Evolutionary conservation across 805 yeast species (phyloP), one percentile per base, ranked within the genome.

Genomic region (Aciculoconidium aculeatum): DNA sequence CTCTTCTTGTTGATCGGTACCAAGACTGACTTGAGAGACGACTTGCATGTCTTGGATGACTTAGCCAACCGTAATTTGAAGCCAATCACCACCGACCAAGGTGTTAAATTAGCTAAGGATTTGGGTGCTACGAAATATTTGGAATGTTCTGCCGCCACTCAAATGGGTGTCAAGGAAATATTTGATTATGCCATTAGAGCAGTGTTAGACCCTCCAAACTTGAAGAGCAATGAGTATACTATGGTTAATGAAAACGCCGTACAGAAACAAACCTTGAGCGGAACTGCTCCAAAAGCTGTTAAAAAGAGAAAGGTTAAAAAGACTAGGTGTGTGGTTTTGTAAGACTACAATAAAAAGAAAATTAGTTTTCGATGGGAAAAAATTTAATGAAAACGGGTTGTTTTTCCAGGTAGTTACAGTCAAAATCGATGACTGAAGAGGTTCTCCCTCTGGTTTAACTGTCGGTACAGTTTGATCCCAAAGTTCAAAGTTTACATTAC

Each of bases 141-240:
- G 37, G 96, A 87, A 61, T 86, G 95, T 55, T 84, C 95, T 4
- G 95, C 96, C 6, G 81, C 88, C 8, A 80, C 90, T 12, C 95
- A 86, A 58, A 71, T 69, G 31, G 95, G 95, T 10, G 86, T 87
- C 26, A 81, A 80, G 49, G 81, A 80, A 32, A 81, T 86, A 5
- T 87, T 87, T 44, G 95, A 87, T 45, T 76, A 63, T 35, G 94
- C 95, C 7, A 85, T 86, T 21, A 72, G 76, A 38, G 67, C 79
- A 0, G 88, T 80, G 8, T 66, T 80, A 31, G 58, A 66, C 37
- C 76, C 78, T 16, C 72, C 77, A 11, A 46, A 45, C 29, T 34
- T 34, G 17, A 35, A 35, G 30, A 27, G 42, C 19, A 32, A 21
- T 23, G 28, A 31, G 8, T 27, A 32, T 30, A 34, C 38, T 9